A percentile compares a stretch with the other conserved stretches of the same genome.
Conservation (phyloP, 1,139 yeast genomes). For the Keqinozyma sinolaborantium region DNA sequence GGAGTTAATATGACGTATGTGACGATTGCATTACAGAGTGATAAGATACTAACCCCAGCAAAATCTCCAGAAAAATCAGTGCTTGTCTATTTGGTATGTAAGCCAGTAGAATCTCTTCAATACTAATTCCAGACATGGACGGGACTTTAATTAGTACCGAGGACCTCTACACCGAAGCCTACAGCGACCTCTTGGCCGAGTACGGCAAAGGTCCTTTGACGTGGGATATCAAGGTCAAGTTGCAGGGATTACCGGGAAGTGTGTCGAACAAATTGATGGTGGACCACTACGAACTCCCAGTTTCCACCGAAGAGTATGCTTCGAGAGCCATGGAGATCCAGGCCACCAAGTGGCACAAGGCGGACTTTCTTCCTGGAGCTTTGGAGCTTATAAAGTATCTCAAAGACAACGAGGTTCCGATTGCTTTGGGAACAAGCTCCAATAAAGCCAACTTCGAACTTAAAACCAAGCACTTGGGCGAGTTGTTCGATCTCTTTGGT, state of each 20-base stretch:
- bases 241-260: constrained; percentile 90
- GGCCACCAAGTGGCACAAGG: constrained; percentile 55
- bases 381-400: constrained; percentile 58
- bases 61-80: constrained; percentile 41
- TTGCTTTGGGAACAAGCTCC: constrained; percentile 93
- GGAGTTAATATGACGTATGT: too few relatives aligned
- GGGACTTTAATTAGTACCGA: constrained; percentile 91
- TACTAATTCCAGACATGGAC: constrained; percentile 67
- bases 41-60: too few relatives aligned
- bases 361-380: constrained; percentile 82
- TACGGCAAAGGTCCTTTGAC: constrained; percentile 77
- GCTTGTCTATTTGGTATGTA: constrained; percentile 84
- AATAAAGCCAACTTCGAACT: constrained; percentile 51
- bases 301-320: constrained; percentile 61
- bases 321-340: constrained; percentile 53
- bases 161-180: constrained; percentile 78
- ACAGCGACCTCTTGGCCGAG: constrained; percentile 59
- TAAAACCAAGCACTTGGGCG: constrained; percentile 66
- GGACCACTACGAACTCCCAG: constrained; percentile 63
- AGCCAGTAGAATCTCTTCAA: background rate
- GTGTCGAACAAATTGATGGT: constrained; percentile 59
- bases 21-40: too few relatives aligned
- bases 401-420: constrained; percentile 52
- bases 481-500: constrained; percentile 62
- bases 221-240: constrained; percentile 82